Conservation (phyloP, 169 alveolate species). For the Eimeria acervulina region DNA sequence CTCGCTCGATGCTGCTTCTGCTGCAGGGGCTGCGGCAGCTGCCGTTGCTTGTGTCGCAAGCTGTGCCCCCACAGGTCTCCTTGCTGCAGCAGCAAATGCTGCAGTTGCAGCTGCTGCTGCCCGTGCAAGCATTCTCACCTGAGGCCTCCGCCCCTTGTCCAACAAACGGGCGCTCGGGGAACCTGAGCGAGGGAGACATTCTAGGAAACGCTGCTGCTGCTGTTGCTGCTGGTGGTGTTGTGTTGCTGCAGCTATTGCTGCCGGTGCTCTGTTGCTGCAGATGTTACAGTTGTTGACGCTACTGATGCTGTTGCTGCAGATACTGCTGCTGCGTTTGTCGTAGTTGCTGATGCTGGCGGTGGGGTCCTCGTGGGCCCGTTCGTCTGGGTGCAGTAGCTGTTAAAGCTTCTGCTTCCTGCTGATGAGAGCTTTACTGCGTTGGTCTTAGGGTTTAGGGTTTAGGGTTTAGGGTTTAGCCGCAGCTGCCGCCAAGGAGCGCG, state of each 20-base stretch:
- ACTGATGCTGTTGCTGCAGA: no score
- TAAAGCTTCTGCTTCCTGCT: background rate
- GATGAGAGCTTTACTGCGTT: background rate
- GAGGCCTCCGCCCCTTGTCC: background rate
- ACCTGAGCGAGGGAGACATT: conserved; percentile 2
- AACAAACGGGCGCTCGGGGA: background rate
- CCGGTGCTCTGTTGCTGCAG: background rate
- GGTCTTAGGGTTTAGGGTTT: background rate
- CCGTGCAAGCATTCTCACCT: background rate
- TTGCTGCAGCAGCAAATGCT: conserved; percentile 64
- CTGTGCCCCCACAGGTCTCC: background rate
- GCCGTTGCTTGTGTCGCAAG: conserved; percentile 63
- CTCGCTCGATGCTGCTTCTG: conserved; percentile 37
- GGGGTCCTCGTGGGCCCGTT: background rate
- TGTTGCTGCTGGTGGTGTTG: conserved; percentile 28
- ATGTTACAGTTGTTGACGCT: background rate
- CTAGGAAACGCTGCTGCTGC: background rate
- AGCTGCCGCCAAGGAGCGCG: background rate
- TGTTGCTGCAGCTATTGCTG: background rate
- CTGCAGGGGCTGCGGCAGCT: conserved; percentile 72
- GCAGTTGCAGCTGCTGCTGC: conserved; percentile 42
- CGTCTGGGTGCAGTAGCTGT: background rate
- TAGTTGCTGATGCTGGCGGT: background rate
- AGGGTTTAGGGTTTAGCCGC: background rate
- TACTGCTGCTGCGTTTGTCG: no score